These are phyloP conservation scores for Wickerhamiella dianesei DNA, from an alignment of 805 yeast species.

Conservation along the genomic window DNA sequence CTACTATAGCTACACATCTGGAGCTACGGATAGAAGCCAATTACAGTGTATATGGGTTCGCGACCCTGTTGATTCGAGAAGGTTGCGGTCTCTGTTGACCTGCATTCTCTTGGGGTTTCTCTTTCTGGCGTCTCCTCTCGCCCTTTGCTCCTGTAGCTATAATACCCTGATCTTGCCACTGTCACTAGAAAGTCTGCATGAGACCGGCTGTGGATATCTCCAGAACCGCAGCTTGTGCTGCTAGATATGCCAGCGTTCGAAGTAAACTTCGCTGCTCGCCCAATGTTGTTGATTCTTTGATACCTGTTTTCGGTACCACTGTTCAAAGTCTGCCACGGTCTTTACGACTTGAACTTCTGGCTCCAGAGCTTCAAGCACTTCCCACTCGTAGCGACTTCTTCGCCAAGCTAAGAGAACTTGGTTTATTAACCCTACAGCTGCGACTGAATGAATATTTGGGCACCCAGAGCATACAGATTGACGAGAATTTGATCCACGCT, in stretches of 20 bases:
- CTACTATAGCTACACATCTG: too few species aligned
- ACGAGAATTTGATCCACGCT: constrained; percentile 6
- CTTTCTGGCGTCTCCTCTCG: too few species aligned
- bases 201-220: neutral
- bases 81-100: too few species aligned
- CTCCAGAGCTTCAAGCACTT: constrained; percentile 12
- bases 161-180: too few species aligned
- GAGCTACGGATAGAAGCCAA: too few species aligned
- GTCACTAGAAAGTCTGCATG: too few species aligned
- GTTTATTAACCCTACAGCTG: constrained; percentile 8
- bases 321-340: constrained; percentile 11
- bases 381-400: constrained; percentile 10
- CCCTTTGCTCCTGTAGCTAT: too few species aligned
- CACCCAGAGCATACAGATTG: constrained; percentile 14
- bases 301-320: constrained; percentile 7
- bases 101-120: too few species aligned
- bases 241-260: neutral
- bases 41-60: too few species aligned
- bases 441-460: constrained; percentile 16
- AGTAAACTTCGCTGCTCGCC: neutral
- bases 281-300: neutral
- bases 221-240: neutral
- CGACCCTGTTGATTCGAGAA: too few species aligned
- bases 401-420: constrained; percentile 6
- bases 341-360: constrained; percentile 12